These are phyloP conservation scores for Haberlea rhodopensis DNA, from an alignment of 257 asterid genomes.

Conservation along the genomic window DNA sequence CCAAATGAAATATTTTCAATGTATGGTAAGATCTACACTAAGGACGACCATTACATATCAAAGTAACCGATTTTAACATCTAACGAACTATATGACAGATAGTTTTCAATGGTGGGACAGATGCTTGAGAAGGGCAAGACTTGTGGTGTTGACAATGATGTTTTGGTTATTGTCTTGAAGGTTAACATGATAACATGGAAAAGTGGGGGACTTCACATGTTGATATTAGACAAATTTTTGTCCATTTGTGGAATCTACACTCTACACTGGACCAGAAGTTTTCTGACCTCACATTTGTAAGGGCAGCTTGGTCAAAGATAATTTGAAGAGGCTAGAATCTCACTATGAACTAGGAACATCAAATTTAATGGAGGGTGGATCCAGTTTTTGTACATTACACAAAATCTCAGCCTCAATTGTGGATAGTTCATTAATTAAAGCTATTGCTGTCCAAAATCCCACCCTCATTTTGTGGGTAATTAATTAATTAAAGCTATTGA, in stretches of 20 bases:
- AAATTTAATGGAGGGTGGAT: not conserved
- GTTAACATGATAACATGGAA: not conserved
- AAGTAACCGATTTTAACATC: too few species aligned
- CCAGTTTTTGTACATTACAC: not conserved
- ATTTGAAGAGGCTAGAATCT: not conserved
- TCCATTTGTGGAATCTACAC: not conserved
- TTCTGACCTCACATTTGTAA: not conserved
- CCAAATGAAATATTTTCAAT: too few species aligned
- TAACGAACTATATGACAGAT: not conserved
- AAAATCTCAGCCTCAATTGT: not conserved
- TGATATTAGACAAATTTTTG: not conserved
- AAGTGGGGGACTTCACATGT: not conserved
- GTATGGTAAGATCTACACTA: too few species aligned
- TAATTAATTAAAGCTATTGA: not conserved
- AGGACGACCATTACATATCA: too few species aligned
- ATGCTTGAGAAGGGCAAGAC: not conserved
- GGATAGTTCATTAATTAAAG: not conserved
- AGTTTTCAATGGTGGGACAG: not conserved
- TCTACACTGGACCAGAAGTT: not conserved
- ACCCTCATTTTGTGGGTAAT: not conserved
- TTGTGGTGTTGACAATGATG: not conserved
- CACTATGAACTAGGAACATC: not conserved
- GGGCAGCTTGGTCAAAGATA: not conserved
- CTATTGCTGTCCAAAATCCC: not conserved
- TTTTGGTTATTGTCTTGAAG: not conserved